Evolutionary conservation across 2,329 filamentous ascomycete species (phyloP), one percentile per base, ranked within the genome.

Genomic region (Penicillium aurantiogriseum): DNA sequence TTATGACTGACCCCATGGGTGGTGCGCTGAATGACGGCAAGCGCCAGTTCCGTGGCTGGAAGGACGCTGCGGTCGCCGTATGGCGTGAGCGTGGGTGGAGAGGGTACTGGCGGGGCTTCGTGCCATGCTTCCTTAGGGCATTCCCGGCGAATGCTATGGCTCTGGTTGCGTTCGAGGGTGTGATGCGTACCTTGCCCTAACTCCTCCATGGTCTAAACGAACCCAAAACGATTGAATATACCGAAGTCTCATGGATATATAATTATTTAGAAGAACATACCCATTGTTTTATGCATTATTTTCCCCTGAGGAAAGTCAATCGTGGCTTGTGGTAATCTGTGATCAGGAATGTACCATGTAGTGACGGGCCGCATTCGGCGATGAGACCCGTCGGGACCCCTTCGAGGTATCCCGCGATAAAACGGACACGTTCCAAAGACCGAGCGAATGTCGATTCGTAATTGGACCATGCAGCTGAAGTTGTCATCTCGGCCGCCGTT

Each of bases 131-230:
- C 72, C 73, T 97, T 71, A 81, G 94, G 63, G 94, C 94, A 4
- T 97, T 97, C 74, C 94, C 94, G 15, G 93, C 94, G 25, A 97
- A 97, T 79, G 94, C 92, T 0, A 89, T 94, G 85, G 93, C 94
- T 2, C 76, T 97, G 71, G 86, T 97, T 53, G 92, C 90, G 29
- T 97, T 97, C 80, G 94, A 99, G 75, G 90, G 88, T 3, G 89
- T 94, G 52, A 93, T 96, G 90, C 85, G 91, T 59, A 70, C 67
- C 52, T 66, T 80, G 61, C 76, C 77, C 52, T 79, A 68, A 59
- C 31, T 46, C 47, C 38, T 19, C 27, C 21, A 11, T 19, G 27
- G 39, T 35, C 21, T 52, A 35, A 21, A 60, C 56, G 61, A 19
- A 59, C 46, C 31, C 31, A 40, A 31, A 36, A 53, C 36, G 35